Evolutionary conservation across 1,139 yeast species (phyloP), one percentile per base, ranked within the genome.

Genomic region (Blastobotrys ciferrii): DNA sequence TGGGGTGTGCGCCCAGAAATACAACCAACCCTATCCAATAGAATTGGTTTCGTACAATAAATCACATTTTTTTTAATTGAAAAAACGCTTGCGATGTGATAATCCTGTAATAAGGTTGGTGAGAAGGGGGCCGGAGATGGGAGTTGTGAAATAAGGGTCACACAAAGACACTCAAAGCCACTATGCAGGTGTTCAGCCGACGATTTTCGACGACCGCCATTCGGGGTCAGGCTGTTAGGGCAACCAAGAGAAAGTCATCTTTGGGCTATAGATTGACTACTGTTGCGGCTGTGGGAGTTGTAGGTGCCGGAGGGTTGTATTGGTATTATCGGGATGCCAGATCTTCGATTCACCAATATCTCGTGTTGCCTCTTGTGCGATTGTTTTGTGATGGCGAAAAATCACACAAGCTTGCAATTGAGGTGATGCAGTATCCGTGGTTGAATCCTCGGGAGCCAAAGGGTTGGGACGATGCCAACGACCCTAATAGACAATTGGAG

Each of bases 281-380:
- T 17, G 46, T 65, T 11, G 53, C 66, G 11, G 43, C 61, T 5
- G 64, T 66, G 1, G 69, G 72, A 2, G 50, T 69, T 41, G 68
- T 67, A 43, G 69, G 70, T n/a, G 68, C 69, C 12, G 62, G 64
- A 52, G 46, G 43, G 11, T 47, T 36, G 7, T 53, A 70, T 49
- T 70, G 71, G 54, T 84, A 83, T 61, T 67, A 72, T 31, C 69
- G 80, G 50, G 96, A 91, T 67, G 82, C 97, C 7, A 76, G 95
- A 53, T 83, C 97, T 1, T 84, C 88, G 4, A 69, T 87, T 43
- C 94, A 88, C 60, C 94, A 91, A 64, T 87, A 86, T 60, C 73
- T 86, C 2, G 67, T 84, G 42, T 81, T 95, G 69, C 98, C 98
- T 0, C 48, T 83, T 11, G 76, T 87, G 43, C 77, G 98, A 52